Conservation (phyloP, 2,329 filamentous ascomycete genomes). For the Aspergillus transmontanensis region DNA sequence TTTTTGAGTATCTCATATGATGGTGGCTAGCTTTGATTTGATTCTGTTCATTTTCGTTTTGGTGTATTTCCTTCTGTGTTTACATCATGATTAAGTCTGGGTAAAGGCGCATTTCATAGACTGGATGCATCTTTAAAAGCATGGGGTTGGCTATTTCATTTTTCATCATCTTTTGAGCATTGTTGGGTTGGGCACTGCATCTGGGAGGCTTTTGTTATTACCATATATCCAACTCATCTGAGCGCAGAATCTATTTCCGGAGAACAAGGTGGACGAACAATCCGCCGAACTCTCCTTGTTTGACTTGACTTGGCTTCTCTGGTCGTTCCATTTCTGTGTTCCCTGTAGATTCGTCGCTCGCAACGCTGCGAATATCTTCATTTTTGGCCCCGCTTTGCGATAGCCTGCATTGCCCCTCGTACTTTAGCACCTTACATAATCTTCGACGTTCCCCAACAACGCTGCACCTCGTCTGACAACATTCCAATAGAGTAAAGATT, state of each 20-base stretch:
- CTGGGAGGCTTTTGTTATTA: constrained; percentile 35
- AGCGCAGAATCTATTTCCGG: constrained; percentile 14
- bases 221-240: constrained; percentile 18
- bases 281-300: background rate
- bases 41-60: constrained; percentile 7
- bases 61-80: constrained; percentile 16
- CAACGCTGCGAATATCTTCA: background rate
- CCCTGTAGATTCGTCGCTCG: background rate
- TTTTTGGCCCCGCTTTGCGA: background rate
- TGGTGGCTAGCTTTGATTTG: constrained; percentile 6
- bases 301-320: background rate
- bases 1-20: constrained; percentile 4
- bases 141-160: constrained; percentile 26
- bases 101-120: constrained; percentile 40
- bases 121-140: constrained; percentile 38
- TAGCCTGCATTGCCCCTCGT: background rate
- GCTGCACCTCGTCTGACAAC: background rate
- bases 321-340: background rate
- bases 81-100: constrained; percentile 30
- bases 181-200: constrained; percentile 33
- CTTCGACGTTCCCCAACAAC: background rate
- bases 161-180: constrained; percentile 26
- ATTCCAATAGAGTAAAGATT: background rate
- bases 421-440: constrained; percentile 2
- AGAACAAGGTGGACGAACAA: background rate